phyloP scores from a whole-genome alignment of 306 rosid genomes.

The Purshia tridentata region DNA sequence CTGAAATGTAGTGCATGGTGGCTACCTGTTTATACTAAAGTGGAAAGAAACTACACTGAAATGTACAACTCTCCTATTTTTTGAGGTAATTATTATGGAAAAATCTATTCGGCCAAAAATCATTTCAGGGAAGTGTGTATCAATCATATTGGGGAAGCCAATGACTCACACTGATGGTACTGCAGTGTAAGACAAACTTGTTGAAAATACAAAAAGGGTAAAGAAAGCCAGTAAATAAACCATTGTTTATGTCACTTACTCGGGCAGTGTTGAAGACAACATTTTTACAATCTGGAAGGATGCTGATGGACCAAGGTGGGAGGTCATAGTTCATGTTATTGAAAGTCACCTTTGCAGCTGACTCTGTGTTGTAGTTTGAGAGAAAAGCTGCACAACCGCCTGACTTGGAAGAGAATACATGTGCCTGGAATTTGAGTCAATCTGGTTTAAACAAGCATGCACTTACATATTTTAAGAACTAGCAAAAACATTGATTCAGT shows the following conservation, averaged over 20 bases:
- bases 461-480: background rate
- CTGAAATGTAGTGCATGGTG: constrained; percentile 35
- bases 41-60: background rate
- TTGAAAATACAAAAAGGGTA: background rate
- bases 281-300: constrained; percentile 81
- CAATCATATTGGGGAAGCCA: constrained; percentile 7
- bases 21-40: background rate
- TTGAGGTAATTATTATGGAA: background rate
- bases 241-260: constrained; percentile 41
- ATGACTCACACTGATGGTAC: background rate
- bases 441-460: background rate
- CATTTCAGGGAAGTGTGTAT: background rate
- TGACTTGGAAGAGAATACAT: constrained; percentile 54
- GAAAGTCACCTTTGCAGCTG: constrained; percentile 52
- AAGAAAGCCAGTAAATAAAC: background rate
- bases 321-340: constrained; percentile 52
- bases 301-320: constrained; percentile 89
- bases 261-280: constrained; percentile 74
- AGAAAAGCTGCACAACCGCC: constrained; percentile 81
- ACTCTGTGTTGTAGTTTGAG: constrained; percentile 57
- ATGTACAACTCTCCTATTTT: background rate
- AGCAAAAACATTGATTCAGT: background rate
- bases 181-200: background rate
- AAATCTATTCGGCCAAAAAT: background rate
- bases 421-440: constrained; percentile 46